Percentiles rank a stretch among this genome's conserved stretches.
Evolutionary conservation across 2,329 filamentous ascomycete genomes (phyloP).

Genomic region (Clonostachys rhizophaga): DNA sequence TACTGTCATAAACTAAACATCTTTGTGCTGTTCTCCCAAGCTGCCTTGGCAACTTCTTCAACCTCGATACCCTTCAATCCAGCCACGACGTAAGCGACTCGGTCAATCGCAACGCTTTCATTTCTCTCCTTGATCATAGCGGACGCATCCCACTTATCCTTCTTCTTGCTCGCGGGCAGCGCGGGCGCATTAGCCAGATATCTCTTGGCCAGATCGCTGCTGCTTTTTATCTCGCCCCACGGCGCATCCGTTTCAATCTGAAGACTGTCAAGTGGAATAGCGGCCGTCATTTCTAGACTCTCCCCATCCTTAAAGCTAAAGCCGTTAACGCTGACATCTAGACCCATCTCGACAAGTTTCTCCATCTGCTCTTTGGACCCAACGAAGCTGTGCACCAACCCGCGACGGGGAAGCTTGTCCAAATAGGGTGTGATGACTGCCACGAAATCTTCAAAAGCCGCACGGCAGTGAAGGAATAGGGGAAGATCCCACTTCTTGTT

Average conservation of each 20-base stretch:
- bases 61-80: slow-evolving; percentile 36
- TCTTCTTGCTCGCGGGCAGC: slow-evolving; percentile 37
- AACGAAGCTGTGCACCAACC: neutral
- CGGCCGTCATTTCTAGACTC: neutral
- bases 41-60: slow-evolving; percentile 32
- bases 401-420: neutral
- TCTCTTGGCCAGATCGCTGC: slow-evolving; percentile 18
- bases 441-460: neutral
- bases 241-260: neutral
- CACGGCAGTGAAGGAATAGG: neutral
- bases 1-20: slow-evolving; percentile 11
- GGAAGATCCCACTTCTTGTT: neutral
- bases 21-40: slow-evolving; percentile 24
- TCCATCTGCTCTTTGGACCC: neutral
- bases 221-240: neutral
- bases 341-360: neutral
- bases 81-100: slow-evolving; percentile 40
- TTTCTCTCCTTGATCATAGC: slow-evolving; percentile 46
- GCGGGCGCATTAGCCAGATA: slow-evolving; percentile 31
- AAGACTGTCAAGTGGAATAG: neutral
- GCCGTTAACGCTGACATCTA: neutral
- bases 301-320: neutral
- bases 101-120: slow-evolving; percentile 41
- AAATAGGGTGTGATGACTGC: neutral
- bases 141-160: slow-evolving; percentile 37